Base-by-base conservation (phyloP, 2,329 filamentous ascomycete species). In the Escovopsis sp. region DNA sequence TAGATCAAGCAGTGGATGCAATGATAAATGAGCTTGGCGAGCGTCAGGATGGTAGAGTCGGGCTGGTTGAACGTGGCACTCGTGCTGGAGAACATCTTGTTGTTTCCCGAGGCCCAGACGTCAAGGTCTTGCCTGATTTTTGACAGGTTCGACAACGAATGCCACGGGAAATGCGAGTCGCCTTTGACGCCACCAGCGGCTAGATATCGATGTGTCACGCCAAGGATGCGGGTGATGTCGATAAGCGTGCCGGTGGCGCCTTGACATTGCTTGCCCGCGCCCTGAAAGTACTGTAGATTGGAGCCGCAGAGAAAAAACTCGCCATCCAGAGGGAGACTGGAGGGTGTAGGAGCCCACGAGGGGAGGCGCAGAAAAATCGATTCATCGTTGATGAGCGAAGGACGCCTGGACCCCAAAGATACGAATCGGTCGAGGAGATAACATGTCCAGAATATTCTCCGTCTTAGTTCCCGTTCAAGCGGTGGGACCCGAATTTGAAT, bases 121-220 rank as follows among this genome's bases (percentile, higher is more conserved):
- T 93, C 85, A 23, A 94, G 68, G 53, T 91, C 84, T 49, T 88
- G 82, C 28, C 85, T 75, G 49, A 94, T 91, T 55, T 86, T 87
- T 41, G 85, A 91, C 2, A 93, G 68, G 47, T 82, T 88, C 6
- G 86, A 93, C 18, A 88, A 70, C 2, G 84, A 79, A 56, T 93
- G 85, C 86, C 86, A 94, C 9, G 86, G 86, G 49, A 93, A 93
- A 58, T 93, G 85, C 0, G 85, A 87, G 55, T 93, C 85, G 28
- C 85, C 85, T 61, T 89, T 91, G 43, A 91, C 84, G 32, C 86
- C 86, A 6, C 85, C 86, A 2, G 83, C 82, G 8, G 85, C 84
- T 40, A 93, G 70, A 58, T 94, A 94, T 46, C 80, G 75, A 54
- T 88, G 91, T 2, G 85, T 89, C 46, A 81, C 80, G 32, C 86